Evolutionary conservation across 2,329 filamentous ascomycete species (phyloP), one percentile per base, ranked within the genome.

Genomic region (Epichloe sylvatica): DNA sequence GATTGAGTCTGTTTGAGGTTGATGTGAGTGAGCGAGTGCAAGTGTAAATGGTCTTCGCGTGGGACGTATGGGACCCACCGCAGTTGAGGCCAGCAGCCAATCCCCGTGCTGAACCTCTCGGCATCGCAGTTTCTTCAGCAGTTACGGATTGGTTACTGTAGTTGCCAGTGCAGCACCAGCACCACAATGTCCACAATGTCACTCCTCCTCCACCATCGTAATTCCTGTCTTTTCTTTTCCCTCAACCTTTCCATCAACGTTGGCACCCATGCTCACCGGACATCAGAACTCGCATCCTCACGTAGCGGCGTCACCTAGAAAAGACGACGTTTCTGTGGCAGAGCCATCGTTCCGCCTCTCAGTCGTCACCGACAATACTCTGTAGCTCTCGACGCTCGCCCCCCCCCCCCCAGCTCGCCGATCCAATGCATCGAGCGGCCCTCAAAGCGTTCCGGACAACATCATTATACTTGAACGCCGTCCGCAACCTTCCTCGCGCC

Each of bases 401-500:
- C 13, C 23, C n/a, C 23, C 21, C 35, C 42, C 37, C 42, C 37
- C 15, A 25, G 30, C 35, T 8, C 19, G 17, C 42, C 54, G 57
- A 52, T 59, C 71, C 71, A 71, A 90, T 90, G 85, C 83, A 83
- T 78, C 83, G 82, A 70, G 83, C 77, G 67, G 77, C 79, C 58
- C 68, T 81, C 55, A 77, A 79, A 72, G 78, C 78, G 61, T 71
- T 85, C 65, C 79, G 84, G 72, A 80, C 81, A 62, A 79, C 78
- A 60, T 77, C 81, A 60, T 78, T 77, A 59, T 77, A 79, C 67
- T 78, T 82, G 64, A 76, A 74, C 61, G 75, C 75, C 60, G 75
- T 78, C 65, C 81, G 62, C 62, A 77, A 75, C 64, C 67, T 81
- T 55, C 61, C 72, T 58, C 77, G 77, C 59, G 71, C 54, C 42